These are phyloP conservation scores for Barnettozyma sucrosica DNA, from an alignment of 805 yeast genomes.

Conservation along the genomic window DNA sequence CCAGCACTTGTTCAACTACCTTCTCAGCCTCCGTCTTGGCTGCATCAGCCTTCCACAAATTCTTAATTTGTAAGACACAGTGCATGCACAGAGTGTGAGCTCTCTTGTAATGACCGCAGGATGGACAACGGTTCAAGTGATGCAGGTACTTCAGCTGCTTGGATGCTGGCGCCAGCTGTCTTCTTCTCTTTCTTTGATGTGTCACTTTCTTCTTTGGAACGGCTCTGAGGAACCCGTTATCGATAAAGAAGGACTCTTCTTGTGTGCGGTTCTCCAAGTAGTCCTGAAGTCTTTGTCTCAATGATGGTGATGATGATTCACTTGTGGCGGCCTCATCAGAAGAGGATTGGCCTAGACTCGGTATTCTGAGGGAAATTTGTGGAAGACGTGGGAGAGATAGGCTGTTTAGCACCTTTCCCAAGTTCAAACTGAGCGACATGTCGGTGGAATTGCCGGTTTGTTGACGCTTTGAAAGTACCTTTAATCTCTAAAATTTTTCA, in stretches of 20 bases:
- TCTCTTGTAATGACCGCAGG: slow-evolving; percentile 90
- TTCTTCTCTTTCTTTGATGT: slow-evolving; percentile 76
- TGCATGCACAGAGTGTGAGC: slow-evolving; percentile 90
- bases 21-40: slow-evolving; percentile 23
- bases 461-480: not conserved
- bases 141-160: slow-evolving; percentile 74
- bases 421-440: slow-evolving; percentile 21
- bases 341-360: slow-evolving; percentile 13
- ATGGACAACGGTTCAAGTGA: slow-evolving; percentile 85
- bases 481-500: not conserved
- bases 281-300: slow-evolving; percentile 36
- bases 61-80: slow-evolving; percentile 78
- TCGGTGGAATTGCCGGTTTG: not conserved
- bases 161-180: slow-evolving; percentile 75
- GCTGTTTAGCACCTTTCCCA: slow-evolving; percentile 16
- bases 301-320: slow-evolving; percentile 13
- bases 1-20: slow-evolving; percentile 31
- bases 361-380: slow-evolving; percentile 22
- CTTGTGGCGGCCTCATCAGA: slow-evolving; percentile 9
- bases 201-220: slow-evolving; percentile 94
- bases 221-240: slow-evolving; percentile 74
- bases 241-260: slow-evolving; percentile 38
- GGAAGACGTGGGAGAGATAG: slow-evolving; percentile 23
- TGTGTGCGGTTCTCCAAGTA: slow-evolving; percentile 20
- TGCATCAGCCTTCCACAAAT: slow-evolving; percentile 54